Conservation (phyloP, 345 rosid species). For the Pistacia atlantica region DNA sequence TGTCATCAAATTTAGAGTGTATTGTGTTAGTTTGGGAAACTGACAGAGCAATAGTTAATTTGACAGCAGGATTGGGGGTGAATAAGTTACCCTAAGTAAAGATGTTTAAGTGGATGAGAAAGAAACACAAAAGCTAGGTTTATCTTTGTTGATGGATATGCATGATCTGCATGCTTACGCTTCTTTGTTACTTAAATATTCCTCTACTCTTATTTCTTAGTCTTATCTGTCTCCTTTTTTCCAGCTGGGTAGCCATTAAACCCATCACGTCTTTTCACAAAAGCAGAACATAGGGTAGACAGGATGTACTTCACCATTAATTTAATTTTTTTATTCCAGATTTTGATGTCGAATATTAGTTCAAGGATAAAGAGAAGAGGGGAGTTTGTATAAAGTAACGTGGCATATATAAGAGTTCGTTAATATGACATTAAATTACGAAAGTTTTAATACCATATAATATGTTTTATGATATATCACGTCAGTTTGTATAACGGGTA, state of each 20-base stretch:
- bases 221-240: constrained; percentile 11
- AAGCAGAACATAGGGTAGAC: background rate
- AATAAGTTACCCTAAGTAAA: no score
- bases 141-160: constrained; percentile 1
- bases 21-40: no score
- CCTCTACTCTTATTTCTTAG: background rate
- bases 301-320: constrained; percentile 14
- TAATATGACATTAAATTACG: no score
- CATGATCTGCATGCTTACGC: constrained; percentile 26
- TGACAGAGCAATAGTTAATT: no score
- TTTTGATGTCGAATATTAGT: constrained; percentile 12
- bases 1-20: no score
- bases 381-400: no score
- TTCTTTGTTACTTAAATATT: constrained; percentile 5
- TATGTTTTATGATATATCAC: no score
- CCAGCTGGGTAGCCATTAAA: constrained; percentile 24
- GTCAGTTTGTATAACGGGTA: no score
- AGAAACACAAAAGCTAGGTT: background rate
- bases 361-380: no score
- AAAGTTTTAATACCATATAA: no score
- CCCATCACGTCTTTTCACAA: constrained; percentile 35
- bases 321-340: background rate
- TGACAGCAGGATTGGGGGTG: no score
- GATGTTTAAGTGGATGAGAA: constrained; percentile 2
- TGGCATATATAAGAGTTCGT: no score